Conservation (phyloP, 192 early-diverging fungal genomes). For the Coemansia reversa region DNA sequence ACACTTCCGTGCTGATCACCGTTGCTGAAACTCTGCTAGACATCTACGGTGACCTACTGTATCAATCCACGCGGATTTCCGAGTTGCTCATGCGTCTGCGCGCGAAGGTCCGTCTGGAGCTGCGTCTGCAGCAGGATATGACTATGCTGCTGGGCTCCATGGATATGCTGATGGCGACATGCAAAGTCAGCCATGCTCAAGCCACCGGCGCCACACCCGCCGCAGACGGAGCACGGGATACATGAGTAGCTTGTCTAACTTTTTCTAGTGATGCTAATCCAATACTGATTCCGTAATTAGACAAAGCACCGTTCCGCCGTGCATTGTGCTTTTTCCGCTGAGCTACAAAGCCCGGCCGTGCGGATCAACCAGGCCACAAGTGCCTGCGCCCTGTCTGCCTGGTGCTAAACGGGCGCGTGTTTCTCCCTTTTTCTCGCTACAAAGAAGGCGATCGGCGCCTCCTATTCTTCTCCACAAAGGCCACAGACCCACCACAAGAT, state of each 20-base stretch:
- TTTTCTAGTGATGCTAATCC: background rate
- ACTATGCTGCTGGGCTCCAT: constrained; percentile 77
- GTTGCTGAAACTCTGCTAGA: constrained; percentile 71
- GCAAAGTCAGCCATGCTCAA: constrained; percentile 22
- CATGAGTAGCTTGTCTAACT: background rate
- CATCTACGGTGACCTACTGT: constrained; percentile 79
- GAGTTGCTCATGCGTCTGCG: constrained; percentile 69
- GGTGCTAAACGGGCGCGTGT: no score
- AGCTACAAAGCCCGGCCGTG: no score
- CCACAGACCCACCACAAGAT: background rate
- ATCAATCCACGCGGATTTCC: constrained; percentile 77
- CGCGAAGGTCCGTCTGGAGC: constrained; percentile 74
- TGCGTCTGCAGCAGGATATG: constrained; percentile 76
- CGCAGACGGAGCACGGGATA: background rate
- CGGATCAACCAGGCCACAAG: no score
- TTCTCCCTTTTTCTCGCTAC: background rate
- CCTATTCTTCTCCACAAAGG: background rate
- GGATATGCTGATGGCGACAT: constrained; percentile 67
- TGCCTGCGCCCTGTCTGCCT: no score
- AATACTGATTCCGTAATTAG: background rate
- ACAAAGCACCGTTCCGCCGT: background rate
- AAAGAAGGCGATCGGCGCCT: background rate
- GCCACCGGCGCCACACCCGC: constrained; percentile 11
- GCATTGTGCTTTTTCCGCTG: background rate
- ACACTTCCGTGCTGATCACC: constrained; percentile 73